phyloP scores from a whole-genome alignment of 2,329 filamentous ascomycete genomes.

The Sporothrix pallida region DNA sequence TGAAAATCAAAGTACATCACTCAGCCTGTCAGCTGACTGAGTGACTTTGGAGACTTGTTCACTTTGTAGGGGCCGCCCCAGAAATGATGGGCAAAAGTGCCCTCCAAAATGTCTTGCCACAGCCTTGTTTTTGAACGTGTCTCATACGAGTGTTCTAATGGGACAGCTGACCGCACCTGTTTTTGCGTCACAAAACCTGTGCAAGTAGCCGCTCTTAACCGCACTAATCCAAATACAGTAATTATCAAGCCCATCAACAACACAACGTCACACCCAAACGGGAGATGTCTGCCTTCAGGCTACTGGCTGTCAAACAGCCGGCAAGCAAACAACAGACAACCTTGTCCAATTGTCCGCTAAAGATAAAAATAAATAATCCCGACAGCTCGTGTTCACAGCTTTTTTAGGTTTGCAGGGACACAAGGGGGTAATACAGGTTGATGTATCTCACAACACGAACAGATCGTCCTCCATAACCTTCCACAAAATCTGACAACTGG shows the following conservation, averaged over 20 bases:
- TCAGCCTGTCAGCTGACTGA: background rate
- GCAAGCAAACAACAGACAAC: background rate
- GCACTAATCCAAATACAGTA: slow-evolving; percentile 5
- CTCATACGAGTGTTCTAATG: background rate
- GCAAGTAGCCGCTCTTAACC: background rate
- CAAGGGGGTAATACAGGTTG: background rate
- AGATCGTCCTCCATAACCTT: background rate
- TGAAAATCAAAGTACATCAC: background rate
- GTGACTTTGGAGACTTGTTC: no score
- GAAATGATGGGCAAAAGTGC: background rate
- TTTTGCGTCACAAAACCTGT: background rate
- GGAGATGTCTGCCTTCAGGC: background rate
- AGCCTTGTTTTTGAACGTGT: slow-evolving; percentile 18
- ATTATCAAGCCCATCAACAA: slow-evolving; percentile 17
- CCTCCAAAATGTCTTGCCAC: slow-evolving; percentile 3
- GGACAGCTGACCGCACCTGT: background rate
- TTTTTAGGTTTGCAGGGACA: background rate
- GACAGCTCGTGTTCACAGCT: slow-evolving; percentile 6
- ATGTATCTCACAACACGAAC: background rate
- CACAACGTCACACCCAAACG: slow-evolving; percentile 14
- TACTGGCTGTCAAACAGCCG: background rate
- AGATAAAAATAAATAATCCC: slow-evolving; percentile 14
- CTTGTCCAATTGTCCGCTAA: background rate
- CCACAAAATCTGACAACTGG: background rate
- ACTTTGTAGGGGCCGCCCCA: background rate